Base-by-base conservation (phyloP, 2,329 filamentous ascomycete genomes). In the Bipolaris bicolor region DNA sequence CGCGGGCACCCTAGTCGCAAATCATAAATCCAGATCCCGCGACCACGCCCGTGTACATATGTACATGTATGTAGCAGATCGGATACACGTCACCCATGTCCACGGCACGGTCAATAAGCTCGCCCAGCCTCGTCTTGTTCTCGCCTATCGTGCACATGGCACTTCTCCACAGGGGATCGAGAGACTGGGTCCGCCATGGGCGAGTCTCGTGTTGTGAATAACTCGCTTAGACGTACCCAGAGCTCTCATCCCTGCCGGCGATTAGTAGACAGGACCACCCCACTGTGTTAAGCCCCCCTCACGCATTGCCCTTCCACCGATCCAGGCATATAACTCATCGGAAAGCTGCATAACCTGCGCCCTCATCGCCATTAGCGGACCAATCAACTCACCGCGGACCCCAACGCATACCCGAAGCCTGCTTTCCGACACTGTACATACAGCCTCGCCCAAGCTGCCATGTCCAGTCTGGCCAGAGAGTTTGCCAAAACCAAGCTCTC, bases 401-500 rank as follows among this genome's bases (percentile, higher is more conserved):
- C 34, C 31, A 39, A 52, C 49, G 24, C 44, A 33, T 31, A 22
- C 40, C 47, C n/a, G 33, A 53, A 60, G 40, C 49, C 40, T 47
- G 40, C 37, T 58, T 55, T 55, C 22, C 20, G 26, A 34, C 51
- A 33, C 51, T 36, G 47, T 49, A 45, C 53, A 52, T 49, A 49
- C 53, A 52, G 41, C 55, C 56, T 45, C 52, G 22, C 7, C 29
- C 34, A 29, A 48, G 36, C 31, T 61, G 69, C 44, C 54, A 96
- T 96, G 91, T 94, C 90, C 74, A 88, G 92, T 68, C 83, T 94
- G 58, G 90, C 92, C 75, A 88, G 88, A 76, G 84, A 88, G 57
- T 94, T 92, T 81, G 89, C 88, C 61, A 92, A 90, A 79, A 83
- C 89, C 53, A 91, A 91, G 78, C 82, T 94, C 61, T 81, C 82